These are phyloP conservation scores for Verticillium longisporum DNA, from an alignment of 2,329 filamentous ascomycete genomes.

Conservation along the genomic window DNA sequence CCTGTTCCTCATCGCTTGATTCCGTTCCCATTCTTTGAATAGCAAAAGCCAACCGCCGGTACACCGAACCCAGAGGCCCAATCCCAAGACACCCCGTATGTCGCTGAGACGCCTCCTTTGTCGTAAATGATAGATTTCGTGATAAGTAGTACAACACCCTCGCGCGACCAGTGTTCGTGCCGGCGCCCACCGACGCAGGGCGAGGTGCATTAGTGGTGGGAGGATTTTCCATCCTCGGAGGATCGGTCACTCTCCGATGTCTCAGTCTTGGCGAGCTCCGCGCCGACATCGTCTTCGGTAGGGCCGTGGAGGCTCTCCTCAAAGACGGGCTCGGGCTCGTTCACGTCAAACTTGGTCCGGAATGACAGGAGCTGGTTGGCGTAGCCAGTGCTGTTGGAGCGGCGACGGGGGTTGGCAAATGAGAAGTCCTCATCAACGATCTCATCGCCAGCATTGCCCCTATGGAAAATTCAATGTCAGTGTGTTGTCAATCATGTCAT, in stretches of 20 bases:
- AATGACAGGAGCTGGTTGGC: constrained; percentile 67
- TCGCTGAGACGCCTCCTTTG: background rate
- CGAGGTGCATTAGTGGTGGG: constrained; percentile 2
- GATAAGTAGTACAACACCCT: background rate
- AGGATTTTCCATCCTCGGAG: constrained; percentile 43
- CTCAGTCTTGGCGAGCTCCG: constrained; percentile 50
- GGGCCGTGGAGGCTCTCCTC: constrained; percentile 79
- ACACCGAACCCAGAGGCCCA: background rate
- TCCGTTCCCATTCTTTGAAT: background rate
- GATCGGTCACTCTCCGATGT: constrained; percentile 55
- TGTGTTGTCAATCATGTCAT: no score
- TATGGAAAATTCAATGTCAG: constrained; percentile 24
- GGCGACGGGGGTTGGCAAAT: constrained; percentile 78
- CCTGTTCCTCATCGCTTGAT: background rate
- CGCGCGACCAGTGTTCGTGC: background rate
- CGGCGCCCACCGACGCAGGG: background rate
- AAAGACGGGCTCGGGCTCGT: constrained; percentile 86
- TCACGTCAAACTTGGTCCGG: constrained; percentile 94
- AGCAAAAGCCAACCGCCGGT: background rate
- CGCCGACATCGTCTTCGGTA: constrained; percentile 36
- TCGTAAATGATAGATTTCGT: background rate
- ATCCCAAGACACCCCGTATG: background rate
- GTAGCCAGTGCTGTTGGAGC: constrained; percentile 81
- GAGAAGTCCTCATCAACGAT: constrained; percentile 77
- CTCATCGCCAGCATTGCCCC: constrained; percentile 81